A percentile compares a stretch with the other conserved stretches of the same genome.
These are phyloP conservation scores for Claviceps cyperi DNA, from an alignment of 2,329 filamentous ascomycete species.

Conservation along the genomic window DNA sequence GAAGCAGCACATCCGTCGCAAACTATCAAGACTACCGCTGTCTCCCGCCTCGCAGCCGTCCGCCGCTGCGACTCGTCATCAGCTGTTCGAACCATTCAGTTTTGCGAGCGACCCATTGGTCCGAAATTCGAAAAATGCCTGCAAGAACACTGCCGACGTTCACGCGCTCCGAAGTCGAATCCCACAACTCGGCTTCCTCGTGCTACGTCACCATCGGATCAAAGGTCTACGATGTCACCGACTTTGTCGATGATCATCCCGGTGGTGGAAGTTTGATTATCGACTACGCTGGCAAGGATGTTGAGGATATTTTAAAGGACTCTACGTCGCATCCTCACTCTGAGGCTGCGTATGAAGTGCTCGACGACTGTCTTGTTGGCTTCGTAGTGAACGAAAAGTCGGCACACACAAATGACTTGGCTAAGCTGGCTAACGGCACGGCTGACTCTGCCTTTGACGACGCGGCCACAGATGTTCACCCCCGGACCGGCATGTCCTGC, in stretches of 20 bases:
- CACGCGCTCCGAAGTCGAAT: conserved; percentile 62
- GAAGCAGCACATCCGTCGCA: neutral
- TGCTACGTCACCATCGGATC: conserved; percentile 86
- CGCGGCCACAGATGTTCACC: conserved; percentile 25
- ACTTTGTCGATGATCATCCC: conserved; percentile 80
- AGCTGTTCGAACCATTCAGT: neutral
- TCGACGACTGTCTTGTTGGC: conserved; percentile 75
- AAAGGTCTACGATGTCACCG: conserved; percentile 90
- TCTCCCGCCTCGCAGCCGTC: neutral
- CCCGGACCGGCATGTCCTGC: conserved; percentile 74
- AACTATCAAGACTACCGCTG: neutral
- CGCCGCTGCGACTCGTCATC: neutral
- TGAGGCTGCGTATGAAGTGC: conserved; percentile 87
- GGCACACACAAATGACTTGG: conserved; percentile 13
- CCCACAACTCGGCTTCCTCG: conserved; percentile 65
- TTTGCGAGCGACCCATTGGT: neutral
- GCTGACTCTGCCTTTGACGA: conserved; percentile 14
- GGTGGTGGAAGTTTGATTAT: conserved; percentile 80
- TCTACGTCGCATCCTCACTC: conserved; percentile 71
- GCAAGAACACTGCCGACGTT: conserved; percentile 71
- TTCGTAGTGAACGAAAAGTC: conserved; percentile 54
- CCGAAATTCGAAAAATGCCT: conserved; percentile 44
- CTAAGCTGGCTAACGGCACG: conserved; percentile 15
- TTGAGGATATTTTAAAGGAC: conserved; percentile 71
- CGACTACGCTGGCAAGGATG: conserved; percentile 80